Evolutionary conservation across 305 asterid genomes (phyloP).

Genomic region (Plantago lanceolata): DNA sequence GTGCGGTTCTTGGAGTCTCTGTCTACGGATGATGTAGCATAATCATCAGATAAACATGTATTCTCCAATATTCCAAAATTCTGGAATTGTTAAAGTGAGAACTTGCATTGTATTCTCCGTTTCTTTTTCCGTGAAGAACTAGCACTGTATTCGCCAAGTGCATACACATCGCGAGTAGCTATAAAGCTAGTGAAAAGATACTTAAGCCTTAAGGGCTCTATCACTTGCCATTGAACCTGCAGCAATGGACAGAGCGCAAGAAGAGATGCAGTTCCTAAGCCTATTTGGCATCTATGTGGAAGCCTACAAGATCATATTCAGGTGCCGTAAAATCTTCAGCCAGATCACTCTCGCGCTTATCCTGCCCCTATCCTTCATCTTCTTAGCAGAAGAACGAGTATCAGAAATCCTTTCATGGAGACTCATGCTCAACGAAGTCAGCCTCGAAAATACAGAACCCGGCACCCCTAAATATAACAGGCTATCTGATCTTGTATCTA

Average conservation of each 20-base stretch:
- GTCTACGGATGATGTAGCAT: background rate
- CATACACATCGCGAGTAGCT: background rate
- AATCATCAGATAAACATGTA: background rate
- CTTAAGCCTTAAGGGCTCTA: background rate
- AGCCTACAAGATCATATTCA: constrained; percentile 22
- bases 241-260: background rate
- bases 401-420: constrained; percentile 13
- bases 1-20: background rate
- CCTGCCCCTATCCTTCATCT: constrained; percentile 32
- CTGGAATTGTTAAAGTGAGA: background rate
- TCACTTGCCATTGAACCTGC: background rate
- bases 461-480: constrained; percentile 3
- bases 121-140: background rate
- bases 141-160: background rate
- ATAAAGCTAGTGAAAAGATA: background rate
- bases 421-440: background rate
- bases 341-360: constrained; percentile 33
- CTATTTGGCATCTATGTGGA: constrained; percentile 25
- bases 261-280: constrained; percentile 5
- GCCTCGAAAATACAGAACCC: background rate
- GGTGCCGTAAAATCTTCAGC: constrained; percentile 22
- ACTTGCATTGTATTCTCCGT: background rate
- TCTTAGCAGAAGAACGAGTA: constrained; percentile 19
- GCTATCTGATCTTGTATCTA: background rate
- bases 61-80: no score